phyloP scores from a whole-genome alignment of 805 yeast genomes.

The Kockiozyma suomiensis region DNA sequence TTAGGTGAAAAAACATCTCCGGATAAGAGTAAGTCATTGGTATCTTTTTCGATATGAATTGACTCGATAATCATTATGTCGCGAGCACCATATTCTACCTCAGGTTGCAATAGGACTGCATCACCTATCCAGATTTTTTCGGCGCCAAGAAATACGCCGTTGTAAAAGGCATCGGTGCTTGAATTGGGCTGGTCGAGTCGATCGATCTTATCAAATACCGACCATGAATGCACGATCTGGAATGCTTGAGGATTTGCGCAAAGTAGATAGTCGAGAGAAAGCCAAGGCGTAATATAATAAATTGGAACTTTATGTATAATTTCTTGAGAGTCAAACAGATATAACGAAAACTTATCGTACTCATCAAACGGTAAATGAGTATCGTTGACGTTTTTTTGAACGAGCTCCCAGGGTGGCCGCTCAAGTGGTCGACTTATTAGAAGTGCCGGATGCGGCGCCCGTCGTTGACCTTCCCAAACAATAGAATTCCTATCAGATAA shows the following conservation, averaged over 20 bases:
- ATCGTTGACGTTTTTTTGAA: not conserved
- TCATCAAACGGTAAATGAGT: conserved; percentile 3
- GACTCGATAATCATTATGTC: conserved; percentile 20
- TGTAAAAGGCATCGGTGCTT: not conserved
- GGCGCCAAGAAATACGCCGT: conserved; percentile 28
- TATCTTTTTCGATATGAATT: not conserved
- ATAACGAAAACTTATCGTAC: conserved; percentile 8
- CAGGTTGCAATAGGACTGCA: conserved; percentile 20
- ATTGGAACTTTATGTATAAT: conserved; percentile 8
- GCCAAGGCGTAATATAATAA: conserved; percentile 21
- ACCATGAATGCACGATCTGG: conserved; percentile 13
- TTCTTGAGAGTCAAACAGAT: conserved; percentile 6
- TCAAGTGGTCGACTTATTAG: conserved; percentile 15
- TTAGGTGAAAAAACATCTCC: not conserved
- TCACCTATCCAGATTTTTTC: conserved; percentile 33
- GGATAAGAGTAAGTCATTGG: not conserved
- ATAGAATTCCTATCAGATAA: not conserved
- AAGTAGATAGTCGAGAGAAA: not conserved
- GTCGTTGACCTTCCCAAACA: conserved; percentile 5
- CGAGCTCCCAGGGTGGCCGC: conserved; percentile 1
- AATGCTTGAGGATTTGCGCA: not conserved
- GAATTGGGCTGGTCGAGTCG: not conserved
- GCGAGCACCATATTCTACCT: not conserved
- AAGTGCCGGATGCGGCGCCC: conserved; percentile 23
- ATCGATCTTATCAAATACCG: conserved; percentile 12